Evolutionary conservation across 805 yeast genomes (phyloP).

Genomic region (Pichia manshurica): DNA sequence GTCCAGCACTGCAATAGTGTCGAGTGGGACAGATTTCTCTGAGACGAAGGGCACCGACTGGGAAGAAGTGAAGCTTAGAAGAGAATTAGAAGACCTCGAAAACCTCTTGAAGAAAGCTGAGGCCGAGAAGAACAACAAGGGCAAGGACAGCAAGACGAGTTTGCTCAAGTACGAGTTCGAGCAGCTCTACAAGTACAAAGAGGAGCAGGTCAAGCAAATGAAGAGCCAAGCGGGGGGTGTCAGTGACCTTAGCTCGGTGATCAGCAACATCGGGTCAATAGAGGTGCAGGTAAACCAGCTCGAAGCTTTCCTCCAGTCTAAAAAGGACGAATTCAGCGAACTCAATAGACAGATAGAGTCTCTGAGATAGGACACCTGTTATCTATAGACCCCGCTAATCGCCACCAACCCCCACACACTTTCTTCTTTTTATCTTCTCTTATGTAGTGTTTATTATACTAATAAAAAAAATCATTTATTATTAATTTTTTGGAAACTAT

Average conservation of each 20-base stretch:
- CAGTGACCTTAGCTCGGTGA: slow-evolving; percentile 44
- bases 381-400: too few relatives aligned
- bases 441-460: not conserved
- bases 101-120: slow-evolving; percentile 54
- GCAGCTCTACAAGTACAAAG: slow-evolving; percentile 74
- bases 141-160: slow-evolving; percentile 25
- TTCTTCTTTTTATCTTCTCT: not conserved
- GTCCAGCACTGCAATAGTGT: slow-evolving; percentile 15
- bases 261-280: slow-evolving; percentile 59
- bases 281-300: slow-evolving; percentile 71
- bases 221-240: slow-evolving; percentile 24
- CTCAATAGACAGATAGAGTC: slow-evolving; percentile 36
- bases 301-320: slow-evolving; percentile 59
- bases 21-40: slow-evolving; percentile 63
- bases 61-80: slow-evolving; percentile 81
- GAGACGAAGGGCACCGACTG: slow-evolving; percentile 78
- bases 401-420: too few relatives aligned
- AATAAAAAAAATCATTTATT: too few relatives aligned
- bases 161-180: slow-evolving; percentile 61
- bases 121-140: slow-evolving; percentile 36
- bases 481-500: not conserved
- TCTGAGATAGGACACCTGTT: slow-evolving; percentile 8
- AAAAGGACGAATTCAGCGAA: slow-evolving; percentile 52
- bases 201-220: slow-evolving; percentile 44
- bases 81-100: slow-evolving; percentile 74